These are phyloP conservation scores for Trypanosoma boissoni DNA, from an alignment of 208 protist species.

Conservation along the genomic window DNA sequence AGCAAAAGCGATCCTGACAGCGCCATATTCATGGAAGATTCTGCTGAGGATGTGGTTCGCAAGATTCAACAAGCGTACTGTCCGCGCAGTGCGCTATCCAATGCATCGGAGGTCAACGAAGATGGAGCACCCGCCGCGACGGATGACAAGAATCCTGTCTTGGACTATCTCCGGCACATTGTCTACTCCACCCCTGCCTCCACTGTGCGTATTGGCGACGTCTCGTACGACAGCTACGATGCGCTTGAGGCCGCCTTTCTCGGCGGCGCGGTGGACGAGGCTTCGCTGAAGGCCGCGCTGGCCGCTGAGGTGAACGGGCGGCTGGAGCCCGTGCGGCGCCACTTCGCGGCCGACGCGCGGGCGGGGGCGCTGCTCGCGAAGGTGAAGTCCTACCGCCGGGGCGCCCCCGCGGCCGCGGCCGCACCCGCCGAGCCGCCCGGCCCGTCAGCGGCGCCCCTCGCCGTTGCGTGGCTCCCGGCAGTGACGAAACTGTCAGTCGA, in stretches of 20 bases:
- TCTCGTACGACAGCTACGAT: constrained; percentile 68
- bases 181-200: constrained; percentile 74
- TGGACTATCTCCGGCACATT: constrained; percentile 95
- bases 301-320: constrained; percentile 85
- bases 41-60: constrained; percentile 90
- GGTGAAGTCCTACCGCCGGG: constrained; percentile 85
- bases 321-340: constrained; percentile 93
- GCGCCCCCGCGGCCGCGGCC: constrained; percentile 10
- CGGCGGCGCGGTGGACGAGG: constrained; percentile 56
- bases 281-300: constrained; percentile 82
- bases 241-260: constrained; percentile 83
- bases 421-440: constrained; percentile 1
- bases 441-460: constrained; percentile 41
- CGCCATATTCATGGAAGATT: constrained; percentile 99
- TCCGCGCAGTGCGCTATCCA: constrained; percentile 60
- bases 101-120: constrained; percentile 42
- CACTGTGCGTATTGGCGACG: constrained; percentile 40
- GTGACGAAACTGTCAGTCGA: constrained; percentile 60
- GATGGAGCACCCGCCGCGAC: constrained; percentile 63
- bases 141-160: constrained; percentile 93
- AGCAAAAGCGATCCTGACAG: constrained; percentile 98
- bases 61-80: constrained; percentile 97
- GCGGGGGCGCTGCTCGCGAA: constrained; percentile 85
- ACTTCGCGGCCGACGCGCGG: constrained; percentile 87
- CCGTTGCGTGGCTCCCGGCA: constrained; percentile 71